A percentile compares a stretch with the other conserved stretches of the same genome.
These are phyloP conservation scores for Candida maris DNA, from an alignment of 805 yeast species.

Conservation along the genomic window DNA sequence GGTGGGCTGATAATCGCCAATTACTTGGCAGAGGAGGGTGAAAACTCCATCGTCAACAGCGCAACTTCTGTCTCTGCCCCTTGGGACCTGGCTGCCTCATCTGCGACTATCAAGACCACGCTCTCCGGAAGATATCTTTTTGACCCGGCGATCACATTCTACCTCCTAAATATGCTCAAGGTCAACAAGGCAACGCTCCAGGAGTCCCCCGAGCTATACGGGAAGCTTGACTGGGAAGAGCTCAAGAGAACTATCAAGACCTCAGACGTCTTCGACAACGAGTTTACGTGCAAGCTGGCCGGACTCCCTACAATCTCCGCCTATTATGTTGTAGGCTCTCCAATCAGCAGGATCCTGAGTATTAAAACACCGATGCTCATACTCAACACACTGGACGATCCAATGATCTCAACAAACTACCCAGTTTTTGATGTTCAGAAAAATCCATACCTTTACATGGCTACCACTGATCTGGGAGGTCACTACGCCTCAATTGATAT, in stretches of 20 bases:
- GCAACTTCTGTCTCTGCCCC: slow-evolving; percentile 64
- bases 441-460: slow-evolving; percentile 57
- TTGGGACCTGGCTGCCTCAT: slow-evolving; percentile 65
- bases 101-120: slow-evolving; percentile 38
- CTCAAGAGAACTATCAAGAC: slow-evolving; percentile 35
- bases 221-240: slow-evolving; percentile 21
- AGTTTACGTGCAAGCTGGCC: slow-evolving; percentile 56
- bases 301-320: slow-evolving; percentile 61
- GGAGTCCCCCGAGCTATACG: slow-evolving; percentile 27
- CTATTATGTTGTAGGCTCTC: slow-evolving; percentile 65
- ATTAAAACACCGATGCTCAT: slow-evolving; percentile 60
- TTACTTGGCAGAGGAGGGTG: slow-evolving; percentile 66
- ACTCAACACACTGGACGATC: slow-evolving; percentile 65
- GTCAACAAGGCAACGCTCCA: slow-evolving; percentile 38
- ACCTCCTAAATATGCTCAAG: slow-evolving; percentile 40
- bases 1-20: slow-evolving; percentile 68
- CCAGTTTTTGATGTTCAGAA: slow-evolving; percentile 47
- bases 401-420: slow-evolving; percentile 52
- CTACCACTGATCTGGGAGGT: slow-evolving; percentile 66
- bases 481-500: slow-evolving; percentile 54
- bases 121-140: slow-evolving; percentile 40
- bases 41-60: slow-evolving; percentile 48
- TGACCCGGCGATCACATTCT: slow-evolving; percentile 38
- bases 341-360: slow-evolving; percentile 50
- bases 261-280: slow-evolving; percentile 56